Evolutionary conservation across 2,329 filamentous ascomycete species (phyloP), one percentile per base, ranked within the genome.

Genomic region (Trichoderma atroviride): DNA sequence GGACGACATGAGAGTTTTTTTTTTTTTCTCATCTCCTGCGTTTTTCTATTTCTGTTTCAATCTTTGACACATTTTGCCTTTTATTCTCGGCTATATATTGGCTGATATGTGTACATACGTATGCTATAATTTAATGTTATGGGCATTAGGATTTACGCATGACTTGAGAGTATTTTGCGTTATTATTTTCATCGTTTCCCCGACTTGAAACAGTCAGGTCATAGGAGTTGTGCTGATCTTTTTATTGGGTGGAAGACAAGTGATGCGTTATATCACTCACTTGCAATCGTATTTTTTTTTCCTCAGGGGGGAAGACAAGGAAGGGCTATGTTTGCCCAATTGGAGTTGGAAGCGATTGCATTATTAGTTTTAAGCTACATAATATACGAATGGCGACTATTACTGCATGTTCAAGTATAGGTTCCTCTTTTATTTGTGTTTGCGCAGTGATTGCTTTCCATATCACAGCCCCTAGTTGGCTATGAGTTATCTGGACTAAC

Each of bases 161-260:
- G 35, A 35, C 29, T 57, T 57, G 24, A 57, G 62, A 37, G 35
- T 56, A n/a, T 31, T 31, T 50, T 50, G 47, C n/a, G 47, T 50
- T 50, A 24, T 50, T 50, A 24, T 24, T 50, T 57, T 62, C 19
- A 43, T 43, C 16, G 40, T 43, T 43, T 43, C 5, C 40, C 19
- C 56, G 35, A 57, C 62, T 57, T 53, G 52, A 24, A 57, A 47
- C 16, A 7, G 40, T 33, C 52, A 27, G 27, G 53, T 47, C 53
- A 37, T 43, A 57, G 62, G 62, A 57, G 62, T 65, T 65, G 29
- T 65, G 62, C 35, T 56, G 50, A 65, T n/a, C 11, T 56, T 47
- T 63, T 35, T 31, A 59, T 59, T 52, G 43, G 35, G 37, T 29
- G 63, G 22, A 22, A 47, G 33, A 16, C 9, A 1, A 57, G 31